Conservation (phyloP, 2,329 filamentous ascomycete genomes). For the Fusarium sp. region DNA sequence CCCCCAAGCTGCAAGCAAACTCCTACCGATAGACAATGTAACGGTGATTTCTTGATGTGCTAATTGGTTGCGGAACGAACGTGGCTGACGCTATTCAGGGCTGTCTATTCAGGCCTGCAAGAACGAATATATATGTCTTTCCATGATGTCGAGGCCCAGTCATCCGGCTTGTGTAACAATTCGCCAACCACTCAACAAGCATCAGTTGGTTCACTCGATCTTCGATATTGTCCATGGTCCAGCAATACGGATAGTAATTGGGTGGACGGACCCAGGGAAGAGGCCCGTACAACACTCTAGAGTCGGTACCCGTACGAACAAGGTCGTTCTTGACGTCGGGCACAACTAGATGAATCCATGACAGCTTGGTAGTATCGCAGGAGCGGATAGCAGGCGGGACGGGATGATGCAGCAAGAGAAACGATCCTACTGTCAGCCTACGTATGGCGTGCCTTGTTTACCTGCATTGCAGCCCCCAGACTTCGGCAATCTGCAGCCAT, state of each 20-base stretch:
- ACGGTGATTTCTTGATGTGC: neutral
- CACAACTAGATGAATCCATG: constrained; percentile 1
- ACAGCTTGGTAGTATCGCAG: constrained; percentile 18
- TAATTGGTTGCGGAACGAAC: constrained; percentile 21
- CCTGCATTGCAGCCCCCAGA: constrained; percentile 4
- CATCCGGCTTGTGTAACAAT: constrained; percentile 31
- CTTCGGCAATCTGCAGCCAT: constrained; percentile 29
- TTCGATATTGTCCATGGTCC: neutral
- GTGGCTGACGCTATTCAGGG: constrained; percentile 33
- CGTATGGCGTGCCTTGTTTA: constrained; percentile 3
- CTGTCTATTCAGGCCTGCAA: constrained; percentile 19
- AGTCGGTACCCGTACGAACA: constrained; percentile 9
- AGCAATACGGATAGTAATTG: neutral
- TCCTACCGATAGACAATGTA: constrained; percentile 19
- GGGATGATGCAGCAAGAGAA: constrained; percentile 27
- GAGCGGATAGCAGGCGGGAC: constrained; percentile 14
- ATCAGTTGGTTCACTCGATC: neutral
- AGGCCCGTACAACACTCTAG: constrained; percentile 10
- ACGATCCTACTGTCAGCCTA: constrained; percentile 28
- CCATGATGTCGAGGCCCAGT: constrained; percentile 13
- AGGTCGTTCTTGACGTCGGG: constrained; percentile 14
- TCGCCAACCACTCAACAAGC: constrained; percentile 3
- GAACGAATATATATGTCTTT: constrained; percentile 26
- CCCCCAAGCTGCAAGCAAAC: constrained; percentile 33
- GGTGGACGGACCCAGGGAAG: neutral